Evolutionary conservation across 768 basidiomycete species (phyloP), one percentile per base, ranked within the genome.

Genomic region (Paxillus ammoniavirescens): DNA sequence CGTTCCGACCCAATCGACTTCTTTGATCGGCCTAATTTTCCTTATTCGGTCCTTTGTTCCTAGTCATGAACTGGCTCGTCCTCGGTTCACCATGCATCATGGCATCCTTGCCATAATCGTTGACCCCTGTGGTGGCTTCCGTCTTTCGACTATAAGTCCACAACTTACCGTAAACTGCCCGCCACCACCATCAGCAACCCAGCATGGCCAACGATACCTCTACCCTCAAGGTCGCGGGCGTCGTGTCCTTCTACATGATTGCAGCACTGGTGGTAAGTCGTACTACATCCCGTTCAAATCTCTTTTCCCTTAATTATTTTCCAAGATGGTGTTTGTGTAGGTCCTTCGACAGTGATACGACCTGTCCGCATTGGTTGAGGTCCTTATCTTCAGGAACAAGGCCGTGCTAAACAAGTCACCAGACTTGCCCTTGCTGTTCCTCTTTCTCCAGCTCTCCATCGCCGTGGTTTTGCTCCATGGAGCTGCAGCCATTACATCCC

Each of bases 191-290:
- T 9, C n/a, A 12, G 14, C 28, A 5, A 53, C 18, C 38, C 26
- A 53, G 37, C 30, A 38, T 13, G 40, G 4, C 14, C 6, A 38
- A 36, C 35, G 17, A 15, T 53, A 40, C 38, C 57, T 59, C 48
- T 44, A 33, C 71, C 35, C 56, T 79, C 52, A 75, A 84, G 66
- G 83, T 90, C 43, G 82, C 84, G 14, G 80, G 69, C n/a, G 89
- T 91, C 23, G 87, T 90, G 56, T 58, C 76, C 7, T 91, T 91
- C 71, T 91, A 90, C 74, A 90, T 91, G 88, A 68, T 70, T 18
- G 79, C 88, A 3, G 89, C 89, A 3, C 73, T 91, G 8, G 80
- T 89, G 38, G 87, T 89, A 63, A 68, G 87, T 77, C 46, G 28
- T 42, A 35, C 36, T 42, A 35, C 36, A 23, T 30, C 40, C 21